These are phyloP conservation scores for Phtheirospermum japonicum DNA, from an alignment of 257 asterid genomes.

Conservation along the genomic window DNA sequence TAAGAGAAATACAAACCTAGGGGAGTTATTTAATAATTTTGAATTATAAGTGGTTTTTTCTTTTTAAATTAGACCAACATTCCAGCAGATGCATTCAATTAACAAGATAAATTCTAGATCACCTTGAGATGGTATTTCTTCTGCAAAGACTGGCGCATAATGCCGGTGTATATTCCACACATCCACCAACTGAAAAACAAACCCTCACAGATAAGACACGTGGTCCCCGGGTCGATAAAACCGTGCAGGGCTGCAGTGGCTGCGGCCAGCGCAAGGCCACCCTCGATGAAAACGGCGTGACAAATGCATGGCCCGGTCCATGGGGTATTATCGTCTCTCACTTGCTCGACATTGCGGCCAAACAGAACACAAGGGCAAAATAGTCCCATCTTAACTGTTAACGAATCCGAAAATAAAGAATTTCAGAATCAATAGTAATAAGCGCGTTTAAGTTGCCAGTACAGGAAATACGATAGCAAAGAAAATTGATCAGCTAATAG, in stretches of 20 bases:
- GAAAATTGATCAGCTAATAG: too few relatives aligned
- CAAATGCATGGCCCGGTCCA: conserved; percentile 93
- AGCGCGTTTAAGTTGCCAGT: too few relatives aligned
- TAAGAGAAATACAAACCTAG: too few relatives aligned
- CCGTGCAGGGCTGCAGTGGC: conserved; percentile 73
- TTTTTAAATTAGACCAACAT: too few relatives aligned
- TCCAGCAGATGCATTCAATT: too few relatives aligned
- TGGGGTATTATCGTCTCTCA: conserved; percentile 75
- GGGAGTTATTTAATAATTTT: too few relatives aligned
- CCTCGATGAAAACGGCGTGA: conserved; percentile 89
- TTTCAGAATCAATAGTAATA: too few relatives aligned
- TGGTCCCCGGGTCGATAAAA: conserved; percentile 75
- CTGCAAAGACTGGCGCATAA: conserved; percentile 78
- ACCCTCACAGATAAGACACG: conserved; percentile 86
- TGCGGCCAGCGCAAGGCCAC: conserved; percentile 81
- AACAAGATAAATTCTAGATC: background rate
- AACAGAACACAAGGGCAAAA: conserved; percentile 94
- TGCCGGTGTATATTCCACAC: conserved; percentile 98
- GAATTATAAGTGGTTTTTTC: too few relatives aligned
- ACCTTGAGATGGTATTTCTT: conserved; percentile 99
- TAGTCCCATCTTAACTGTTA: conserved; percentile 82
- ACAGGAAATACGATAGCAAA: too few relatives aligned
- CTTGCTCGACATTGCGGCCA: conserved; percentile 77
- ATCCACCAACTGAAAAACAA: conserved; percentile 98
- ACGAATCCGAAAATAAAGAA: conserved; percentile 13